phyloP scores from a whole-genome alignment of 2,329 filamentous ascomycete genomes.

The Aspergillus hiratsukae region DNA sequence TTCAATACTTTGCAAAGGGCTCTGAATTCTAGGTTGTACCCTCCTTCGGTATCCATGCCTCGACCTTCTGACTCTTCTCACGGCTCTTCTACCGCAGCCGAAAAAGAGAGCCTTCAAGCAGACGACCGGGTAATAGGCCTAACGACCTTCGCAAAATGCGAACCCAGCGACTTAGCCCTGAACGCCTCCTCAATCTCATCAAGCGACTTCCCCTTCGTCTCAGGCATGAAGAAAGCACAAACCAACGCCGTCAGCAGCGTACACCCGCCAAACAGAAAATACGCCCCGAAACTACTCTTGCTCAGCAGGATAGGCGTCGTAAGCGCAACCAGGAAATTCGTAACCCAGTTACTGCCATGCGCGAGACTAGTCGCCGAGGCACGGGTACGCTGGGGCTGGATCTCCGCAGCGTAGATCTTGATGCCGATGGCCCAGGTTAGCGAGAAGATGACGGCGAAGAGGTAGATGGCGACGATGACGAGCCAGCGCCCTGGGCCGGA shows the following conservation, averaged over 20 bases:
- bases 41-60: not conserved
- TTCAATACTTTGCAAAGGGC: not conserved
- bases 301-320: slow-evolving; percentile 42
- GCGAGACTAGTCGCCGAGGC: slow-evolving; percentile 52
- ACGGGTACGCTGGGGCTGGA: slow-evolving; percentile 53
- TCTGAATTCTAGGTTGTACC: not conserved
- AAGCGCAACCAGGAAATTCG: slow-evolving; percentile 44
- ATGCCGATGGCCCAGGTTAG: slow-evolving; percentile 52
- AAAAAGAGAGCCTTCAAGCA: not conserved
- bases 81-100: no score
- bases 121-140: slow-evolving; percentile 1
- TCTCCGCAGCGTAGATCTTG: slow-evolving; percentile 56
- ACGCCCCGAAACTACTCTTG: slow-evolving; percentile 41
- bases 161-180: slow-evolving; percentile 17
- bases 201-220: slow-evolving; percentile 47
- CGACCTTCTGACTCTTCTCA: not conserved
- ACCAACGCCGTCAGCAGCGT: slow-evolving; percentile 37
- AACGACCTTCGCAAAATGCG: slow-evolving; percentile 1
- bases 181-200: slow-evolving; percentile 50
- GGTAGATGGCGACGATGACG: slow-evolving; percentile 25
- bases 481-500: slow-evolving; percentile 28
- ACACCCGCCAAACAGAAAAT: slow-evolving; percentile 45
- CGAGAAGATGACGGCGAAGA: slow-evolving; percentile 27
- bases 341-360: slow-evolving; percentile 49
- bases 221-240: slow-evolving; percentile 45